Evolutionary conservation across 192 early-diverging fungal species (phyloP).

Genomic region (Neocallimastix lanati): DNA sequence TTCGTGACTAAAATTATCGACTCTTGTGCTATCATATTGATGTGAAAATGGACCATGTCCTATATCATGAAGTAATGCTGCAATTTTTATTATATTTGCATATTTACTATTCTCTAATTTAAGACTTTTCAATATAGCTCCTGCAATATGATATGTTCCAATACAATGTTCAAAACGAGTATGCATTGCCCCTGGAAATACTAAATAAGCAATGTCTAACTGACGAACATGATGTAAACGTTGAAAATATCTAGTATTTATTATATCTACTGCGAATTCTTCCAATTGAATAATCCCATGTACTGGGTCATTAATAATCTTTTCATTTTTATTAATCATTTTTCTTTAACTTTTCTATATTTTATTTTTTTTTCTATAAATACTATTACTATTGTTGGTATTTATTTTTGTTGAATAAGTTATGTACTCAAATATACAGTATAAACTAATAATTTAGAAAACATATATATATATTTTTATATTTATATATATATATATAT

Average conservation of each 20-base stretch:
- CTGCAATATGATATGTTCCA: not conserved
- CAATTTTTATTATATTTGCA: not conserved
- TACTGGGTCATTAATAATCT: not conserved
- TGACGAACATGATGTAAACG: not conserved
- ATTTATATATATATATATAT: too few relatives aligned
- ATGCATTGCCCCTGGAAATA: not conserved
- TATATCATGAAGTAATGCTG: not conserved
- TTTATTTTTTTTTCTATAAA: too few relatives aligned
- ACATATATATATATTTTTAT: too few relatives aligned
- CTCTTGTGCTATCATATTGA: not conserved
- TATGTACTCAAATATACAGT: too few relatives aligned
- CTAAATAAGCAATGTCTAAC: not conserved
- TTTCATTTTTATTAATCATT: not conserved
- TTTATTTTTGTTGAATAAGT: too few relatives aligned
- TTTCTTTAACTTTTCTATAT: too few relatives aligned
- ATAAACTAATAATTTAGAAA: too few relatives aligned
- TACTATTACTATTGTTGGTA: too few relatives aligned
- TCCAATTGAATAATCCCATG: not conserved
- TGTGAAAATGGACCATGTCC: not conserved
- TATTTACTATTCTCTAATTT: not conserved
- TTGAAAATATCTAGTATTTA: not conserved
- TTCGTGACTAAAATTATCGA: not conserved
- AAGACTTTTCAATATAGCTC: not conserved
- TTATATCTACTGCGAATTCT: not conserved
- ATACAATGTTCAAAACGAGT: not conserved